A percentile compares a stretch with the other conserved stretches of the same genome.
phyloP scores from a whole-genome alignment of 441 rosid genomes.

The Croton laevigatus region DNA sequence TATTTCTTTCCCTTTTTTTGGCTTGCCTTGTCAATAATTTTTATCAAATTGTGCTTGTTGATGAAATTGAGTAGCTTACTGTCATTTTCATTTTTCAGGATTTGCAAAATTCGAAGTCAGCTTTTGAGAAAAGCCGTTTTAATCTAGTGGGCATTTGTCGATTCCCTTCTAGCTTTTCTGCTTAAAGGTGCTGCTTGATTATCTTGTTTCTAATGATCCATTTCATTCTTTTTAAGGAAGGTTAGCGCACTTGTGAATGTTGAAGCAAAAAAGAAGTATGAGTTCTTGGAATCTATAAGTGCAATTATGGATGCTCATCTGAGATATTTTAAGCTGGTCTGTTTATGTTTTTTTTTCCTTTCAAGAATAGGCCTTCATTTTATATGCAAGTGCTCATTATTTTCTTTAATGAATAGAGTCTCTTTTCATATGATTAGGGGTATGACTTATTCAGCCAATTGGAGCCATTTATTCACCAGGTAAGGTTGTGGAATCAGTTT shows the following conservation, averaged over 20 bases:
- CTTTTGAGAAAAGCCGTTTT: conserved; percentile 91
- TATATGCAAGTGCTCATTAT: conserved; percentile 1
- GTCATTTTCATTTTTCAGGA: conserved; percentile 47
- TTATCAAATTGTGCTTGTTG: neutral
- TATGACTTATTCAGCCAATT: conserved; percentile 69
- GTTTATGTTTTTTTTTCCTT: conserved; percentile 17
- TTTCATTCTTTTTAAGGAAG: conserved; percentile 58
- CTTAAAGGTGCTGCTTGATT: conserved; percentile 11
- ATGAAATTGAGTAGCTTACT: conserved; percentile 15
- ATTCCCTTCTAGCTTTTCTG: conserved; percentile 13
- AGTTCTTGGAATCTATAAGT: conserved; percentile 91
- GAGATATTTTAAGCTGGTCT: conserved; percentile 83
- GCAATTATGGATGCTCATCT: conserved; percentile 91
- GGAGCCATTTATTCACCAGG: conserved; percentile 91
- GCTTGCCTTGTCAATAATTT: neutral
- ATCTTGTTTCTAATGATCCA: conserved; percentile 26
- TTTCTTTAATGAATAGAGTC: conserved; percentile 15
- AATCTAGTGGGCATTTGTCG: conserved; percentile 55
- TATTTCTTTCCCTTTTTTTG: neutral
- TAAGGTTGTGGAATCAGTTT: conserved; percentile 21
- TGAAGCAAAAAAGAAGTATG: conserved; percentile 85
- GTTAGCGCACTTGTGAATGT: conserved; percentile 70
- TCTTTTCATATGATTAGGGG: conserved; percentile 48
- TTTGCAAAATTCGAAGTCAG: conserved; percentile 81
- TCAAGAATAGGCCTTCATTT: conserved; percentile 3